Percentiles rank a stretch among this genome's conserved stretches.
Conservation (phyloP, 352 stramenopile genomes). For the Pythium utonaiense region DNA sequence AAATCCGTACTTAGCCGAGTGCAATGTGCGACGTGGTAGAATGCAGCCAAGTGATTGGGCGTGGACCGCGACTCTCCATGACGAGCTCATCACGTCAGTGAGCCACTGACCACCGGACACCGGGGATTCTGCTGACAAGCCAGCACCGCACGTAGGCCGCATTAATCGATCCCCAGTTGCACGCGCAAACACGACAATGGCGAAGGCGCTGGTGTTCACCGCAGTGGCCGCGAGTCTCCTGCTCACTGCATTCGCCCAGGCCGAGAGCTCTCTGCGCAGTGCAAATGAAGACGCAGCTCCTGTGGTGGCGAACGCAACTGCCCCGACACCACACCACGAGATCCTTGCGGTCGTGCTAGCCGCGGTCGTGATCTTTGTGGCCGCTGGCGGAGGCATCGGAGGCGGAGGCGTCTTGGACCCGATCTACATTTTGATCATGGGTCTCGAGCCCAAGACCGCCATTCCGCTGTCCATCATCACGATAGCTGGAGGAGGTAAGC, state of each 20-base stretch:
- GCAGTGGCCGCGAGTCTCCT: not conserved
- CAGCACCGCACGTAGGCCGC: too few relatives aligned
- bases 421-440: conserved; percentile 95
- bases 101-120: not conserved
- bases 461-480: conserved; percentile 95
- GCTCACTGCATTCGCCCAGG: not conserved
- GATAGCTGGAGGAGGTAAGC: conserved; percentile 82
- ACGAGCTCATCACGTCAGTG: too few relatives aligned
- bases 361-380: conserved; percentile 78
- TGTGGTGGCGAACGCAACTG: not conserved
- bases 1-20: conserved; percentile 6
- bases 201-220: not conserved
- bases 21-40: conserved; percentile 18
- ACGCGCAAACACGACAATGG: not conserved
- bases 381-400: conserved; percentile 84
- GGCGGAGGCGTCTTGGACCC: conserved; percentile 94
- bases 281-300: not conserved
- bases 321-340: conserved; percentile 30
- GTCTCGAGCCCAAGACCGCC: conserved; percentile 87
- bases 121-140: too few relatives aligned
- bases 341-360: conserved; percentile 44
- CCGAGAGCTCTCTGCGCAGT: not conserved
- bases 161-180: too few relatives aligned
- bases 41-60: conserved; percentile 19
- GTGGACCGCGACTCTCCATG: too few relatives aligned